Evolutionary conservation across 1,139 yeast species (phyloP), one percentile per base, ranked within the genome.

Genomic region (Schwanniomyces etchellsii): DNA sequence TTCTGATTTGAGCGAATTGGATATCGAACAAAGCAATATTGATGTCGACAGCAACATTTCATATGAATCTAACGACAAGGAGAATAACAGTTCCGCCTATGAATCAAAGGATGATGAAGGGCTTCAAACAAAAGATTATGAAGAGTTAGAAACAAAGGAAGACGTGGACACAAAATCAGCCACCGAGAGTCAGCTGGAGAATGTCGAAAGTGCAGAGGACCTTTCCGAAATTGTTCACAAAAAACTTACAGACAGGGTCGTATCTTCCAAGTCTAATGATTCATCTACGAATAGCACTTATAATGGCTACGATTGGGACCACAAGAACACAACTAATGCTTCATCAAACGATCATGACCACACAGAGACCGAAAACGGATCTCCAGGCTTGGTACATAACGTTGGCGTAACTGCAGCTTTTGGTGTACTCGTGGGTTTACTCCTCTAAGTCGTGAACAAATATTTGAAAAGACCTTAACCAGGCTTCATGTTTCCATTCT

Each of bases 361-460:
- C 13, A 29, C 35, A 7, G 46, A 40, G 7, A 35, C 34, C 26
- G 52, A 45, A 40, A 47, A 43, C 29, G 47, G 45, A 4, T 40
- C 50, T 7, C 33, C 43, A 29, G 26, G 12, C 22, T 30, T 20
- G 11, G 20, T 22, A 11, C 17, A 21, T 10, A 20, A 26, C 12
- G 24, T 40, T 26, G 44, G 47, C 5, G 28, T 48, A 4, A 39
- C 50, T 20, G 48, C 46, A 10, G 44, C 36, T 6, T 28, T 53
- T 12, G 60, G 55, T 14, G 39, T 44, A 3, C 16, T 48, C 26
- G 36, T 43, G 23, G 54, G 58, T 4, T 35, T 54, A 25, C 38
- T 56, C 15, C 28, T 55, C 29, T 55, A 43, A 34, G 22, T 11
- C 9, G 6, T 18, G 7, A n/a, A 18, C n/a, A 18, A 7, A 7